These are phyloP conservation scores for Colletotrichum costaricense DNA, from an alignment of 2,329 filamentous ascomycete genomes.

Conservation along the genomic window DNA sequence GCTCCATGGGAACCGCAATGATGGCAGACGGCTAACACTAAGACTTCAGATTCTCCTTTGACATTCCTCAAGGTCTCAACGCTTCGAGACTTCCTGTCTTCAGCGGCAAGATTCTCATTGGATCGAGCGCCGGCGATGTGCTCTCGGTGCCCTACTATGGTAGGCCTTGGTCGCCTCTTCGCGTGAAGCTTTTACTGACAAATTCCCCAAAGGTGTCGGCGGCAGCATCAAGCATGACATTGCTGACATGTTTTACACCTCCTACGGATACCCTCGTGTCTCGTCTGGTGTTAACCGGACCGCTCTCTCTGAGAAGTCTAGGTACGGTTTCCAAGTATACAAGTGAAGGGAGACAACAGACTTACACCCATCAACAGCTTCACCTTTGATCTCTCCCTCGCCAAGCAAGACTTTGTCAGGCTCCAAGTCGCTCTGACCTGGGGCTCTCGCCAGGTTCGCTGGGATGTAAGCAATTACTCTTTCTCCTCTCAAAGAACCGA, in stretches of 20 bases:
- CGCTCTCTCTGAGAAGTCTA: constrained; percentile 19
- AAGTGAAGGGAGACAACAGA: too few species aligned
- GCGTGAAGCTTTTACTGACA: background rate
- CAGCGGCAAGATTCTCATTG: constrained; percentile 48
- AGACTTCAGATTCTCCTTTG: constrained; percentile 47
- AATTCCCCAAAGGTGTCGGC: constrained; percentile 2
- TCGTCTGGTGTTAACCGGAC: constrained; percentile 20
- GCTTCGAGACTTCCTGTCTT: constrained; percentile 45
- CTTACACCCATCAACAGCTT: constrained; percentile 1
- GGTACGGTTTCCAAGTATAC: background rate
- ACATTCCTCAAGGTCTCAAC: constrained; percentile 41
- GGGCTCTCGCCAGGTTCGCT: constrained; percentile 43
- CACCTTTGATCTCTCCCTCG: constrained; percentile 40
- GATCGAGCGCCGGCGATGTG: constrained; percentile 45
- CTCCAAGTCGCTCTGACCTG: constrained; percentile 38
- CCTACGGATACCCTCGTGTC: constrained; percentile 22
- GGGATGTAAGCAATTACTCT: constrained; percentile 36
- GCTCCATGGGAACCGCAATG: too few species aligned
- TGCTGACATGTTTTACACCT: constrained; percentile 19
- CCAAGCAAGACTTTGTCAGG: constrained; percentile 42
- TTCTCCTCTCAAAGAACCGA: background rate
- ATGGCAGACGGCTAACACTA: background rate
- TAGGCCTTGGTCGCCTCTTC: background rate
- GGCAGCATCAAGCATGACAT: constrained; percentile 31
- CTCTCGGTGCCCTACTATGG: constrained; percentile 48